Conservation (phyloP, 805 yeast species). For the Candida ovalis region DNA sequence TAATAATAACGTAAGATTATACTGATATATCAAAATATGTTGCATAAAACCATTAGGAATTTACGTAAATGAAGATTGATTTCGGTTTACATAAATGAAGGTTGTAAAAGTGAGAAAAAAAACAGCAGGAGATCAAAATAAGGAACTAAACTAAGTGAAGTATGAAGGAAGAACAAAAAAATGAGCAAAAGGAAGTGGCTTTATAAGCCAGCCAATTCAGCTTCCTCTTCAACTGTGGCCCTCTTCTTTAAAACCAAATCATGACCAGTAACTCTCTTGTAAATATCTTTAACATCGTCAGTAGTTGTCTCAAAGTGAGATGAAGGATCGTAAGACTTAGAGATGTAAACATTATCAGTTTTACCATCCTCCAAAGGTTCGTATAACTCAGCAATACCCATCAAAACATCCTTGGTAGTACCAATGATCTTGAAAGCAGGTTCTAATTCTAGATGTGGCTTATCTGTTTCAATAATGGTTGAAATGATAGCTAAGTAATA, state of each 20-base stretch:
- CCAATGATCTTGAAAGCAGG: slow-evolving; percentile 93
- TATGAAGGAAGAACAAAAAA: not conserved
- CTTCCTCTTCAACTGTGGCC: slow-evolving; percentile 61
- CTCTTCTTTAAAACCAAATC: slow-evolving; percentile 84
- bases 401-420: slow-evolving; percentile 71
- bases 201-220: slow-evolving; percentile 36
- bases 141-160: not conserved
- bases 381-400: slow-evolving; percentile 89
- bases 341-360: slow-evolving; percentile 71
- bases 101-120: not conserved
- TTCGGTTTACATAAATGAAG: too few relatives aligned
- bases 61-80: too few relatives aligned
- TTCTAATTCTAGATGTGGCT: slow-evolving; percentile 88
- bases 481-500: slow-evolving; percentile 91
- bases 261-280: slow-evolving; percentile 87
- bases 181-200: not conserved
- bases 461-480: slow-evolving; percentile 88
- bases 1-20: too few relatives aligned
- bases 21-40: too few relatives aligned
- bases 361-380: slow-evolving; percentile 86
- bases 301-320: slow-evolving; percentile 96
- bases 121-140: not conserved
- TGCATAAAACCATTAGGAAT: too few relatives aligned
- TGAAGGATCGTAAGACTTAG: slow-evolving; percentile 88
- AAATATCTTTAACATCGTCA: slow-evolving; percentile 93